Conservation (phyloP, 1,284 basidiomycete genomes). For the Volvariella volvacea region DNA sequence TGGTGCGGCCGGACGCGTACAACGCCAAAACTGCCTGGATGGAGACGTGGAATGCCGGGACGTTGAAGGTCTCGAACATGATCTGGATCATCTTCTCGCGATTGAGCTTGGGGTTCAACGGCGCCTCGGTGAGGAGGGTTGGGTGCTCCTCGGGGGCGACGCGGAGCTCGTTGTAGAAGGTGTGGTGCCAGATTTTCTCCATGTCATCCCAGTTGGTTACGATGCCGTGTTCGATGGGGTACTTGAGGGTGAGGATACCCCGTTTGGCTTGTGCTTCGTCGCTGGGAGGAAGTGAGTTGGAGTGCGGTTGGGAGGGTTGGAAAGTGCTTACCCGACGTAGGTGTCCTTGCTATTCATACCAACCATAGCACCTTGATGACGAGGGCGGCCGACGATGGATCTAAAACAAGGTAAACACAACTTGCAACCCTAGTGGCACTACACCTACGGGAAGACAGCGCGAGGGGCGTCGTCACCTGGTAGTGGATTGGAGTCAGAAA, state of each 20-base stretch:
- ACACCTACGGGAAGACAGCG: conserved; percentile 61
- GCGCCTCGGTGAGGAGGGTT: conserved; percentile 84
- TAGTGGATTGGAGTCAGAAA: neutral
- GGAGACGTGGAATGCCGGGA: conserved; percentile 38
- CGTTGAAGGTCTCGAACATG: conserved; percentile 94
- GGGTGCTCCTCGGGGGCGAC: conserved; percentile 41
- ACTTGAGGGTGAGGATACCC: conserved; percentile 85
- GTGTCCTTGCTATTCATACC: neutral
- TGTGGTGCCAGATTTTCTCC: conserved; percentile 91
- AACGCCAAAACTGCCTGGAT: conserved; percentile 83
- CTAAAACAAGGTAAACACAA: conserved; percentile 1
- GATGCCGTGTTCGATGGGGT: conserved; percentile 73
- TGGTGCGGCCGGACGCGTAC: conserved; percentile 85
- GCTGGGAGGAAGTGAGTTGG: neutral
- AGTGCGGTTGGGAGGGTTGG: neutral
- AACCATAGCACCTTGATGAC: conserved; percentile 43
- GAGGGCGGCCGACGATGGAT: conserved; percentile 1
- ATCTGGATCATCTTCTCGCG: conserved; percentile 94
- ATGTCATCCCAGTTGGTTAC: conserved; percentile 95
- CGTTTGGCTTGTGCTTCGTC: conserved; percentile 1
- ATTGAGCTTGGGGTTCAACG: conserved; percentile 85
- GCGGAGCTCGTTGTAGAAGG: conserved; percentile 81
- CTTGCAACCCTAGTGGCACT: neutral
- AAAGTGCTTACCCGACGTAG: neutral
- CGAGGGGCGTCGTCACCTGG: conserved; percentile 66